Evolutionary conservation across 2,329 filamentous ascomycete genomes (phyloP).

Genomic region (Penicillium sp.): DNA sequence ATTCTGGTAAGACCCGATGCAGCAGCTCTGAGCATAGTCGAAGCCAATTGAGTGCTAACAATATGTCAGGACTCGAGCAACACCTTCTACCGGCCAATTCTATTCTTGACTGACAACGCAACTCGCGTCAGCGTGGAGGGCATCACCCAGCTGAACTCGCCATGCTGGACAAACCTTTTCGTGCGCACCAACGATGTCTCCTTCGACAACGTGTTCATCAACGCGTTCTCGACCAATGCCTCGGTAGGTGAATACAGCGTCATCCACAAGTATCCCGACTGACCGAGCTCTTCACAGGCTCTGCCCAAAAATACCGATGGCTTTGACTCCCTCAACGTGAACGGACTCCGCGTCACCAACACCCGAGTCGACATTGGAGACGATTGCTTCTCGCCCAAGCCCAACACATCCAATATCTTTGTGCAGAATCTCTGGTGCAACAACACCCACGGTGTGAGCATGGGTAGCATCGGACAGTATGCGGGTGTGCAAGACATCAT

Average conservation of each 20-base stretch:
- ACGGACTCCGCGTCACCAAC: conserved; percentile 55
- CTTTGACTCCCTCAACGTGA: conserved; percentile 62
- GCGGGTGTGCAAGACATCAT: conserved; percentile 57
- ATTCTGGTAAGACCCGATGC: conserved; percentile 29
- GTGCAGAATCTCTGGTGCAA: conserved; percentile 65
- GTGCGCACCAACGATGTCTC: conserved; percentile 59
- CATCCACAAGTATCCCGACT: background rate
- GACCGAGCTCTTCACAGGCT: conserved; percentile 28
- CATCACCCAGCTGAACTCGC: conserved; percentile 62
- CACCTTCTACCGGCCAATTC: conserved; percentile 59
- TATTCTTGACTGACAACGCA: conserved; percentile 64
- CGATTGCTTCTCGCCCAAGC: conserved; percentile 64
- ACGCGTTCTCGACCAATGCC: conserved; percentile 54
- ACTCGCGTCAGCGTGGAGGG: conserved; percentile 61
- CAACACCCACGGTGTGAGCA: conserved; percentile 59
- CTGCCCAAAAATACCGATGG: conserved; percentile 65
- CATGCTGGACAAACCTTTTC: conserved; percentile 66
- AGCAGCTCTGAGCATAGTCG: background rate
- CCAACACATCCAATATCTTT: conserved; percentile 60
- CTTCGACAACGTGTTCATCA: conserved; percentile 58
- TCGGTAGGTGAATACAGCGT: conserved; percentile 27
- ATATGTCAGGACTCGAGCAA: conserved; percentile 51
- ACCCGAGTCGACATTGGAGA: conserved; percentile 59
- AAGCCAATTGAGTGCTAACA: conserved; percentile 1
- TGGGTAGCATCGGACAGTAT: conserved; percentile 63